phyloP scores from a whole-genome alignment of 179 eudicot species.

The Silene vulgaris region DNA sequence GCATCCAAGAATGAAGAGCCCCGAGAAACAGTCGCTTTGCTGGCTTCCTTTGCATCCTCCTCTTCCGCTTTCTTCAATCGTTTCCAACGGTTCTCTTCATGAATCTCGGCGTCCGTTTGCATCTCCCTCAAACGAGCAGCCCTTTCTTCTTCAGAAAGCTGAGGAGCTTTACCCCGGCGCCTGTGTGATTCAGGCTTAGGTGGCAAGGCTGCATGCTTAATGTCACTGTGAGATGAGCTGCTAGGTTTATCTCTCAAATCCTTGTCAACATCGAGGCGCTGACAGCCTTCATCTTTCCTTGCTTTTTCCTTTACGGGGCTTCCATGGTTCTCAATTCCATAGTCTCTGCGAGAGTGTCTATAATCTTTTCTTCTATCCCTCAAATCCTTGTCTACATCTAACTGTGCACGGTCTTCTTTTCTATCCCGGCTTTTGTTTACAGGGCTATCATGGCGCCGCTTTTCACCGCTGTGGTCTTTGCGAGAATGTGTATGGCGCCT shows the following conservation, averaged over 20 bases:
- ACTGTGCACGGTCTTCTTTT: slow-evolving; percentile 21
- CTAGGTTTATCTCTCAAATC: slow-evolving; percentile 11
- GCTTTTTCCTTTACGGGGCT: not conserved
- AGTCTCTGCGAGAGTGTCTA: too few relatives aligned
- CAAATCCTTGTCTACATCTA: slow-evolving; percentile 6
- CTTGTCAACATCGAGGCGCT: too few relatives aligned
- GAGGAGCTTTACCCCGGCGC: slow-evolving; percentile 38
- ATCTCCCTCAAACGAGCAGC: slow-evolving; percentile 78
- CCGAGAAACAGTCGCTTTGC: slow-evolving; percentile 22
- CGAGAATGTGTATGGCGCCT: slow-evolving; percentile 24
- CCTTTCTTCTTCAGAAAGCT: slow-evolving; percentile 83
- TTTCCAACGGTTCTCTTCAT: slow-evolving; percentile 89
- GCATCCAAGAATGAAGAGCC: slow-evolving; percentile 66
- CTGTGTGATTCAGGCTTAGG: slow-evolving; percentile 37
- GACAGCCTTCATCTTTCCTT: too few relatives aligned
- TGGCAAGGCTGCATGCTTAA: slow-evolving; percentile 28
- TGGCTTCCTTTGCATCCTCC: slow-evolving; percentile 67
- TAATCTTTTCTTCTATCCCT: slow-evolving; percentile 23
- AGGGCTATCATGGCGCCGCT: slow-evolving; percentile 19
- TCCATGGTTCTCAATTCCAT: too few relatives aligned
- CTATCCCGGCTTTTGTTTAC: slow-evolving; percentile 22
- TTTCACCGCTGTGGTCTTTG: slow-evolving; percentile 27
- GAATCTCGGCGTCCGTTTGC: slow-evolving; percentile 85
- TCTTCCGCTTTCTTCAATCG: slow-evolving; percentile 80
- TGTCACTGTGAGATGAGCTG: slow-evolving; percentile 18